phyloP scores from a whole-genome alignment of 306 rosid genomes.

The Sicyos edulis region DNA sequence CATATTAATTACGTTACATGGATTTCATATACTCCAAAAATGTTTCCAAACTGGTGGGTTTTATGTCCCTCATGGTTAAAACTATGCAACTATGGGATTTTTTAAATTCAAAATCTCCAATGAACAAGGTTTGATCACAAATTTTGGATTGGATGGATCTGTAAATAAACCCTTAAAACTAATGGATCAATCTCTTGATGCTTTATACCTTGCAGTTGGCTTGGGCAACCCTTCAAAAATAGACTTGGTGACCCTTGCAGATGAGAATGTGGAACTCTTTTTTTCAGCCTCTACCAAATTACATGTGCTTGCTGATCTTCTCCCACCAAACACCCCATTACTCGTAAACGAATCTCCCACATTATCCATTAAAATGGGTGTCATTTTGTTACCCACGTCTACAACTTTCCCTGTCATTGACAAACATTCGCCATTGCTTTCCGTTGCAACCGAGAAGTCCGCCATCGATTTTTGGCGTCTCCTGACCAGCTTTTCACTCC shows the following conservation, averaged over 20 bases:
- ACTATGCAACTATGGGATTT: too few relatives aligned
- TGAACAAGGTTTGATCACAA: background rate
- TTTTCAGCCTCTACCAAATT: conserved; percentile 65
- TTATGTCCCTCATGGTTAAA: background rate
- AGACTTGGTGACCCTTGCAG: conserved; percentile 49
- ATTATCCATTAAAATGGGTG: conserved; percentile 26
- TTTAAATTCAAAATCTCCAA: background rate
- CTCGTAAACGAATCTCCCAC: conserved; percentile 33
- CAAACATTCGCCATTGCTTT: conserved; percentile 43
- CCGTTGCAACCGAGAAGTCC: too few relatives aligned
- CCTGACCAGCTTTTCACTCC: conserved; percentile 40
- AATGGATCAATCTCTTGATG: conserved; percentile 11
- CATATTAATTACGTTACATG: background rate
- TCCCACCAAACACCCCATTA: conserved; percentile 38
- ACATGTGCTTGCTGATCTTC: conserved; percentile 75
- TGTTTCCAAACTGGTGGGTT: too few relatives aligned
- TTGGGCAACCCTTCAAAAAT: conserved; percentile 75
- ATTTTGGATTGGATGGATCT: background rate
- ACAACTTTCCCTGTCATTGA: too few relatives aligned
- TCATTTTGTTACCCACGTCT: conserved; percentile 48
- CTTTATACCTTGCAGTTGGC: conserved; percentile 26
- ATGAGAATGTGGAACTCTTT: conserved; percentile 39
- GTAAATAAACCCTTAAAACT: background rate
- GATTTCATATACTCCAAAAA: background rate
- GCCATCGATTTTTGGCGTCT: conserved; percentile 66